Conservation (phyloP, 176 grass and related monocot genomes). For the Saccharum officinarum region DNA sequence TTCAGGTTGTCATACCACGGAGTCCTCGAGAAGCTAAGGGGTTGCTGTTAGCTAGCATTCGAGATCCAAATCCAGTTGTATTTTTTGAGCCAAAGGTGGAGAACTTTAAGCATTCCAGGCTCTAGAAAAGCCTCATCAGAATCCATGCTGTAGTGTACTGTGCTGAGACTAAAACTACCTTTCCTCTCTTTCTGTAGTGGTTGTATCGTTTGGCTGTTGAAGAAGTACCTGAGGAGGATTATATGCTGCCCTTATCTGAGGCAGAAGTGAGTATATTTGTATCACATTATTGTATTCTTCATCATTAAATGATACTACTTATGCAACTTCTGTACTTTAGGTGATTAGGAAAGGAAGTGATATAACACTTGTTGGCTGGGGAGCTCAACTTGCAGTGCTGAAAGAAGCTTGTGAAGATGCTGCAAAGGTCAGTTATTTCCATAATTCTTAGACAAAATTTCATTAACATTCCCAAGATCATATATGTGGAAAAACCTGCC, state of each 20-base stretch:
- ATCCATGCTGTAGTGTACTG: neutral
- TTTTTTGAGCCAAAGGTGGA: conserved; percentile 98
- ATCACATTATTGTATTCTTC: neutral
- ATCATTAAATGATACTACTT: neutral
- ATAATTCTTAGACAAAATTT: neutral
- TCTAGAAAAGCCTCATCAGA: neutral
- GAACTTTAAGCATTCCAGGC: neutral
- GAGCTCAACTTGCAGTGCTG: conserved; percentile 83
- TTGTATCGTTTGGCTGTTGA: conserved; percentile 86
- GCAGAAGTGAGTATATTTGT: conserved; percentile 65
- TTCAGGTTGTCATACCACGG: conserved; percentile 91
- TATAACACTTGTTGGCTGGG: conserved; percentile 93
- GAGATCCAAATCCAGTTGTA: conserved; percentile 89
- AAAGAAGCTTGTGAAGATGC: conserved; percentile 87
- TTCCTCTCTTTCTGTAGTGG: conserved; percentile 54
- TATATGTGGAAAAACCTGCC: neutral
- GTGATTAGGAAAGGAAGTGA: conserved; percentile 81
- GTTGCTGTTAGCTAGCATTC: conserved; percentile 80
- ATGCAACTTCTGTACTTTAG: conserved; percentile 34
- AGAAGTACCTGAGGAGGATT: conserved; percentile 89
- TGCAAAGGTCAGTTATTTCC: conserved; percentile 59
- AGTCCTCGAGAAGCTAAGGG: conserved; percentile 91
- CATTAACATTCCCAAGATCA: neutral
- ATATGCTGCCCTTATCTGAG: conserved; percentile 83
- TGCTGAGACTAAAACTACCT: neutral